Evolutionary conservation across 176 grass and related monocot genomes (phyloP).

Genomic region (Oryza australiensis): DNA sequence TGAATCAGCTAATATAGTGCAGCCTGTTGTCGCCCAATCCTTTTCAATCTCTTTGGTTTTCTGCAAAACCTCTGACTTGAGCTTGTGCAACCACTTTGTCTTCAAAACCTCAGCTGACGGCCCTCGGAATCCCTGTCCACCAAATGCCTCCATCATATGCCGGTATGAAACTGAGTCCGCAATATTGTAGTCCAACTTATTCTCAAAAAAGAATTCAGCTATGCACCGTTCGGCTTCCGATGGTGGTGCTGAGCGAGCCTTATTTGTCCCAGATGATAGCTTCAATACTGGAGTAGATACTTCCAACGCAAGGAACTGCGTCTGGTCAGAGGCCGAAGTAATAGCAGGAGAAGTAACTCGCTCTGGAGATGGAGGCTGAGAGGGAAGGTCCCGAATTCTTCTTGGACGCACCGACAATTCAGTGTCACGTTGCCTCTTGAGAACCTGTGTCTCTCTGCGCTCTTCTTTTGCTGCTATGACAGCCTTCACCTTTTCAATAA

Average conservation of each 20-base stretch:
- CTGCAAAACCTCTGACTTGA: slow-evolving; percentile 70
- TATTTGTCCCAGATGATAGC: slow-evolving; percentile 17
- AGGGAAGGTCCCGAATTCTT: slow-evolving; percentile 26
- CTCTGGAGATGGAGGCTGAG: slow-evolving; percentile 41
- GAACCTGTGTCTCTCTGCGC: slow-evolving; percentile 58
- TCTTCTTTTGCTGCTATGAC: slow-evolving; percentile 92
- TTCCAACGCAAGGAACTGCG: slow-evolving; percentile 30
- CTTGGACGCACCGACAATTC: slow-evolving; percentile 37
- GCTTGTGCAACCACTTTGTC: slow-evolving; percentile 71
- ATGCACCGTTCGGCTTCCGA: slow-evolving; percentile 73
- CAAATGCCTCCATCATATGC: slow-evolving; percentile 75
- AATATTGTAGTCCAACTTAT: slow-evolving; percentile 83
- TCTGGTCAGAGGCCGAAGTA: slow-evolving; percentile 34
- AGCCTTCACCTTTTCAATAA: slow-evolving; percentile 67
- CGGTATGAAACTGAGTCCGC: slow-evolving; percentile 66
- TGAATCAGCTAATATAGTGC: slow-evolving; percentile 84
- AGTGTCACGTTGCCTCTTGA: slow-evolving; percentile 57
- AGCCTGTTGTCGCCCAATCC: slow-evolving; percentile 89
- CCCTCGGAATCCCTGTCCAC: slow-evolving; percentile 69
- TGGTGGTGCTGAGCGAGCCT: slow-evolving; percentile 8
- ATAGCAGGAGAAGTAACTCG: slow-evolving; percentile 29
- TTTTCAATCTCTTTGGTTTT: slow-evolving; percentile 78
- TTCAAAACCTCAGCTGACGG: slow-evolving; percentile 64
- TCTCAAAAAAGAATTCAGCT: slow-evolving; percentile 96
- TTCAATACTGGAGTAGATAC: slow-evolving; percentile 8